Evolutionary conservation across 2,329 filamentous ascomycete species (phyloP).

Genomic region (Apiospora saccharicola): DNA sequence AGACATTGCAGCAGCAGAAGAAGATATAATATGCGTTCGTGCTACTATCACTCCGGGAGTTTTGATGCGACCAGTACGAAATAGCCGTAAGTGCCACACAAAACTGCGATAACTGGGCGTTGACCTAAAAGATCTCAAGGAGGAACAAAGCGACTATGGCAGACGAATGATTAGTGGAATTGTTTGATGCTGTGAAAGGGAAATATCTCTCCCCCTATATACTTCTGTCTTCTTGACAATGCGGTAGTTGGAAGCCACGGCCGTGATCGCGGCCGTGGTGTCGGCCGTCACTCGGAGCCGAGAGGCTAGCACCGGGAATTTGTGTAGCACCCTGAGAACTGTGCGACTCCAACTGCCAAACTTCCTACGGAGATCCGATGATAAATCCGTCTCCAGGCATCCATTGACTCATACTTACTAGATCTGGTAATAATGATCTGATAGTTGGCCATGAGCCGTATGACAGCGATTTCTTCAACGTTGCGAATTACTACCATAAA

Average conservation of each 20-base stretch:
- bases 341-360: neutral
- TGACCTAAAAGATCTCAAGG: rapidly evolving
- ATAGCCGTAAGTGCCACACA: too few species aligned
- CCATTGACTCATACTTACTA: neutral
- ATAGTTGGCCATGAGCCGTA: neutral
- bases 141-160: neutral
- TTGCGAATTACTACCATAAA: neutral
- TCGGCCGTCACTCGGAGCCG: conserved; percentile 4
- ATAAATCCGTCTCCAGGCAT: too few species aligned
- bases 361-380: neutral
- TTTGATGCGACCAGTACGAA: neutral
- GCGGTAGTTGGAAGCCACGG: neutral
- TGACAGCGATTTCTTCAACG: neutral
- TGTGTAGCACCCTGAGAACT: neutral
- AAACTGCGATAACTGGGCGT: neutral
- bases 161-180: too few species aligned
- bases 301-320: neutral
- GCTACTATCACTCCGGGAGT: neutral
- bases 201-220: neutral
- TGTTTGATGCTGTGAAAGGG: neutral
- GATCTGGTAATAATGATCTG: neutral
- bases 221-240: neutral
- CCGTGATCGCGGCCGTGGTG: neutral
- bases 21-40: neutral
- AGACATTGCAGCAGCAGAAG: neutral